phyloP scores from a whole-genome alignment of 306 rosid species.

The Gynostemma pentaphyllum region DNA sequence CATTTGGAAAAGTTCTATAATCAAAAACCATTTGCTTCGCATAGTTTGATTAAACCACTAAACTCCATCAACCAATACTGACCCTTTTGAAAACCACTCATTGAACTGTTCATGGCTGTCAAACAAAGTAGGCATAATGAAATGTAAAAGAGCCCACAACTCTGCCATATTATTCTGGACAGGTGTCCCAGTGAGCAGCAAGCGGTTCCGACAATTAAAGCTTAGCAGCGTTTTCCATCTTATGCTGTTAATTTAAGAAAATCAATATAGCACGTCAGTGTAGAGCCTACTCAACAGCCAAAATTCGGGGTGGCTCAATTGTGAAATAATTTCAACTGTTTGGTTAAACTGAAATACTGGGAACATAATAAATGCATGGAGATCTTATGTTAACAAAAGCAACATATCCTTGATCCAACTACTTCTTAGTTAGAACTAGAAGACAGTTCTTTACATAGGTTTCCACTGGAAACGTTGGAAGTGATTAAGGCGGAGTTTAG shows the following conservation, averaged over 20 bases:
- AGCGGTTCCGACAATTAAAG: conserved; percentile 92
- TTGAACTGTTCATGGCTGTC: conserved; percentile 98
- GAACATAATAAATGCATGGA: not conserved
- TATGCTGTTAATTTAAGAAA: conserved; percentile 46
- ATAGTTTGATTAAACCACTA: conserved; percentile 2
- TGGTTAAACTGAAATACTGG: not conserved
- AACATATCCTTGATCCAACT: not conserved
- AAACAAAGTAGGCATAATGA: conserved; percentile 94
- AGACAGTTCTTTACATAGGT: not conserved
- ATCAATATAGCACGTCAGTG: not conserved
- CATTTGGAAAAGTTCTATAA: not conserved
- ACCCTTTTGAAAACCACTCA: conserved; percentile 99
- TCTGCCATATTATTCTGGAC: conserved; percentile 98
- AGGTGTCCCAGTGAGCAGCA: conserved; percentile 93
- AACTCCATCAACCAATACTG: conserved; percentile 18
- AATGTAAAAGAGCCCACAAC: conserved; percentile 97
- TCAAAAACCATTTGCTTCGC: not conserved
- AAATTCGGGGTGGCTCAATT: not conserved
- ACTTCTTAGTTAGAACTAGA: not conserved
- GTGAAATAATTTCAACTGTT: not conserved
- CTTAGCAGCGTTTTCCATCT: conserved; percentile 99
- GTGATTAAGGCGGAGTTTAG: no score
- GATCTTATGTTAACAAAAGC: not conserved
- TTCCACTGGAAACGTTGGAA: not conserved
- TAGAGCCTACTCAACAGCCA: not conserved